Evolutionary conservation across 495 filamentous ascomycete species (phyloP).

Genomic region (Penicillium macrosclerotiorum): DNA sequence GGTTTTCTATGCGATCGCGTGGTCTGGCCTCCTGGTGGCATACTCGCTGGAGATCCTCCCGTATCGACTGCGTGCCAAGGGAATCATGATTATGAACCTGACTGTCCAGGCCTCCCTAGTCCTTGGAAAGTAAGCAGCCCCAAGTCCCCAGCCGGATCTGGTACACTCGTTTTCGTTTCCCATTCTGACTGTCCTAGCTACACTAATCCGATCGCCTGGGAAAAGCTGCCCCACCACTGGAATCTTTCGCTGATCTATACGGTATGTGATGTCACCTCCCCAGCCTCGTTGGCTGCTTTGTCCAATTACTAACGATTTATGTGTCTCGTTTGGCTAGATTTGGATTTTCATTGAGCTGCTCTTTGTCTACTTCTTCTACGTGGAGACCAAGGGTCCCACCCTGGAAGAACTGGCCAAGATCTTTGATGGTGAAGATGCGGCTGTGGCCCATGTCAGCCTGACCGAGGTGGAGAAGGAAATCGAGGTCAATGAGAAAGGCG

Average conservation of each 20-base stretch:
- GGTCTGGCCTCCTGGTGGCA: constrained; percentile 59
- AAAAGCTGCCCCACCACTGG: constrained; percentile 50
- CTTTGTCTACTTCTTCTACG: constrained; percentile 62
- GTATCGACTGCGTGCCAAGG: constrained; percentile 64
- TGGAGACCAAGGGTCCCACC: constrained; percentile 62
- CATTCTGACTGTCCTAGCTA: constrained; percentile 8
- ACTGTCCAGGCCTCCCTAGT: constrained; percentile 56
- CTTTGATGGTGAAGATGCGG: constrained; percentile 56
- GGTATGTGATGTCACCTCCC: not conserved
- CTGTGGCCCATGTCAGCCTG: constrained; percentile 30
- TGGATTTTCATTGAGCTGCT: constrained; percentile 58
- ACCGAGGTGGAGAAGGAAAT: constrained; percentile 19
- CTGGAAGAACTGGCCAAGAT: constrained; percentile 63
- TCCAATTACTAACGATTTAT: not conserved
- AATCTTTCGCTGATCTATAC: constrained; percentile 60
- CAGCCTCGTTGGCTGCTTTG: not conserved
- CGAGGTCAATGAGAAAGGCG: not conserved
- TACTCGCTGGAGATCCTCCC: constrained; percentile 63
- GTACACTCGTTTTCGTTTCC: too few relatives aligned
- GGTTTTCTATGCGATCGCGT: constrained; percentile 55
- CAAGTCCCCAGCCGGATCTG: not conserved
- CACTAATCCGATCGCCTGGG: constrained; percentile 55
- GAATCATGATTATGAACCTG: constrained; percentile 63
- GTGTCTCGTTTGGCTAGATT: not conserved
- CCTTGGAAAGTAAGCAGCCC: constrained; percentile 46